Conservation (phyloP, 768 basidiomycete species). For the Trametes coccinea region DNA sequence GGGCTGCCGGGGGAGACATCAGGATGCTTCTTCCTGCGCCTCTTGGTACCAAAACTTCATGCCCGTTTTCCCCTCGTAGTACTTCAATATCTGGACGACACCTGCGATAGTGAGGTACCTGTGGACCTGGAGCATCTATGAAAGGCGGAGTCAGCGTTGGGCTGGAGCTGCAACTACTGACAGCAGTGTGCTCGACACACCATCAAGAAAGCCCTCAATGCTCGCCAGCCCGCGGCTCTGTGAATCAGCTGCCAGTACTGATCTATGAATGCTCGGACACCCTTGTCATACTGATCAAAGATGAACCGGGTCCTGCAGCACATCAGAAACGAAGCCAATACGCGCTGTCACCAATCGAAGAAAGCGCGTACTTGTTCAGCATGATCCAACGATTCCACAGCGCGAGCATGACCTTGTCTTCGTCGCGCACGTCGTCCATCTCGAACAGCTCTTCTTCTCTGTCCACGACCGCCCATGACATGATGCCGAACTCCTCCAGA, state of each 20-base stretch:
- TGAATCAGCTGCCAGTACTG: constrained; percentile 69
- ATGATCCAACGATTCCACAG: constrained; percentile 78
- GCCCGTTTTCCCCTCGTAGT: constrained; percentile 56
- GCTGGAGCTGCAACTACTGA: neutral
- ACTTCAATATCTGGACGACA: constrained; percentile 49
- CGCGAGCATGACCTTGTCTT: constrained; percentile 78
- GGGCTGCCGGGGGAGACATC: neutral
- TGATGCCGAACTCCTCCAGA: constrained; percentile 60
- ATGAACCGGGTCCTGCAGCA: constrained; percentile 53
- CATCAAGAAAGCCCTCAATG: constrained; percentile 60
- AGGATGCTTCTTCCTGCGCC: neutral
- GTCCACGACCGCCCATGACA: constrained; percentile 70
- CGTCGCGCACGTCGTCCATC: constrained; percentile 66
- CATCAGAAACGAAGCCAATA: neutral
- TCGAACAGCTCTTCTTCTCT: constrained; percentile 78
- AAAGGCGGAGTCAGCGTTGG: neutral
- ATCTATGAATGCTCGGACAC: constrained; percentile 54
- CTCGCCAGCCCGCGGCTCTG: constrained; percentile 65
- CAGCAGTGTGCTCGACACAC: constrained; percentile 36
- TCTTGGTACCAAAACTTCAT: constrained; percentile 44
- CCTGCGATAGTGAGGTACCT: constrained; percentile 53
- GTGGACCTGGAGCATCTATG: constrained; percentile 54
- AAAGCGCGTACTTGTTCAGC: constrained; percentile 48
- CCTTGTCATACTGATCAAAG: constrained; percentile 48
- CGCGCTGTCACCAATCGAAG: neutral